A percentile compares a stretch with the other conserved stretches of the same genome.
Evolutionary conservation across 768 basidiomycete genomes (phyloP).

Genomic region (Termitomyces sp.): DNA sequence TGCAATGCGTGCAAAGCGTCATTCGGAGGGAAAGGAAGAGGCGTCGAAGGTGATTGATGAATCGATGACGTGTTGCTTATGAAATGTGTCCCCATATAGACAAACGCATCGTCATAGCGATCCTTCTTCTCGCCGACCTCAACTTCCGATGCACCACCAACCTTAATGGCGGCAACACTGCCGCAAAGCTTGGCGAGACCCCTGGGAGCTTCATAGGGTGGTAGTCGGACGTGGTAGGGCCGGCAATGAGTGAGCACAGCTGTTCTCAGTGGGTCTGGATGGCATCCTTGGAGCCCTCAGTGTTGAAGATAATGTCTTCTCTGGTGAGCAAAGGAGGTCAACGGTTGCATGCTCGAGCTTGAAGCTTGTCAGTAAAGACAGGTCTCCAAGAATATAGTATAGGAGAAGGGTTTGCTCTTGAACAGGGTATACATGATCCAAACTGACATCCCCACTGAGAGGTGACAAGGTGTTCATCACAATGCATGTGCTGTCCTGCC

Average conservation of each 20-base stretch:
- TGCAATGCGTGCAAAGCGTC: no score
- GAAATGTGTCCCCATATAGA: no score
- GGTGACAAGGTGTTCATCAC: no score
- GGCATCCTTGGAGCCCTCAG: slow-evolving; percentile 84
- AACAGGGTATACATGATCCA: no score
- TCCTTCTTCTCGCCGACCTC: slow-evolving; percentile 99
- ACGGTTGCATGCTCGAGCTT: slow-evolving; percentile 89
- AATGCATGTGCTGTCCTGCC: no score
- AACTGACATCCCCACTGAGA: no score
- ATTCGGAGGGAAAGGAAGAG: no score
- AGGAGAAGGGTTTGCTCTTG: no score
- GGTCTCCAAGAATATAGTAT: slow-evolving; percentile 96
- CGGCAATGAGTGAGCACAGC: slow-evolving; percentile 79
- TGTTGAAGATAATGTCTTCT: slow-evolving; percentile 98
- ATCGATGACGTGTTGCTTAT: no score
- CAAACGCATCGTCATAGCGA: slow-evolving; percentile 96
- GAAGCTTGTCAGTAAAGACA: slow-evolving; percentile 92
- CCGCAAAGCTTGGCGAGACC: slow-evolving; percentile 94
- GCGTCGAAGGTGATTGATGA: no score
- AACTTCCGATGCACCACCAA: slow-evolving; percentile 90
- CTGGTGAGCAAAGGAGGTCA: slow-evolving; percentile 93
- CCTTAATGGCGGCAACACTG: slow-evolving; percentile 97
- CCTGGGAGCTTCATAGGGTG: slow-evolving; percentile 96
- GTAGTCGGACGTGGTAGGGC: slow-evolving; percentile 86
- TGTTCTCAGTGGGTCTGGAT: slow-evolving; percentile 96